Base-by-base conservation (phyloP, 441 rosid genomes). In the Gossypium davidsonii region DNA sequence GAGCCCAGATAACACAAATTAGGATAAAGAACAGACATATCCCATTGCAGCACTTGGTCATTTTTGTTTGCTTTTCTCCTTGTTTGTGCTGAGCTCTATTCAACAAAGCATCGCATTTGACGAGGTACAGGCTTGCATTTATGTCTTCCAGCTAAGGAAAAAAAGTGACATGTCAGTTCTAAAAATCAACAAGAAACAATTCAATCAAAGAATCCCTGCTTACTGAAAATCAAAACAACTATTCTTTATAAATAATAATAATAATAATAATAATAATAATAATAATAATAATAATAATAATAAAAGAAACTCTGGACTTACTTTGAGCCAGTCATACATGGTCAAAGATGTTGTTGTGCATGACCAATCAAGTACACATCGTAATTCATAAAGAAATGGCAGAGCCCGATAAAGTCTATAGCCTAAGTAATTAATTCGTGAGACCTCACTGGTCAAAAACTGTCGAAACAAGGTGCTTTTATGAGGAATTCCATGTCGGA, bases 241-340 rank as follows among this genome's bases (percentile, higher is more conserved):
- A 70, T 70, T 56, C 34, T 12, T 56, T 6, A 37, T 56, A 55
- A 37, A 34, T 44, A 60, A 28, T 31, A 31, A 15, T 7, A 60
- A 28, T 31, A 31, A 15, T 8, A 10, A 60, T 7, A 60, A 28
- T 31, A 31, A 15, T 8, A 10, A 60, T 25, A 58, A 58, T 4
- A 58, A 58, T 9, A 56, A 56, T 21, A 21, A 21, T 21, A 60
- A 28, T 31, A 31, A 15, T 8, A 10, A 60, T 25, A 58, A 58
- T 5, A 58, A 58, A 60, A 28, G 65, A 60, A 51, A 23, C 51
- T 28, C 48, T 5, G 65, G 52, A 63, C 78, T 80, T 81, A 93
- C 99, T 96, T 96, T 96, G 79, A 96, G 86, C 99, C 99, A 96
- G 88, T 96, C 99, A 80, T 96, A 93, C 99, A 96, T 96, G 71